Base-by-base conservation (phyloP, 1,139 yeast genomes). In the Yamadazyma conglobata region DNA sequence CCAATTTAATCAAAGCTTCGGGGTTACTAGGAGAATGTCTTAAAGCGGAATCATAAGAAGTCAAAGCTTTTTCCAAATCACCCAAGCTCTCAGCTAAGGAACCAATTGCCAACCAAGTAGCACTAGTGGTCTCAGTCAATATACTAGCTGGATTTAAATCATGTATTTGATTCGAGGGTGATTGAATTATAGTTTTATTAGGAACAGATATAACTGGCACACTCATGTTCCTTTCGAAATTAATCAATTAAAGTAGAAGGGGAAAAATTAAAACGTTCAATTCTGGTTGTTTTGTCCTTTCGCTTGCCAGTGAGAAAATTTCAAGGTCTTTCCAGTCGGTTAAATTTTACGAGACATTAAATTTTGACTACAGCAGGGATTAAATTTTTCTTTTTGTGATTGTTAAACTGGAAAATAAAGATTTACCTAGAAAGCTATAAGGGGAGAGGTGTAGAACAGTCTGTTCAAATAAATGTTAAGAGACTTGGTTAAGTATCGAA, bases 61-160 rank as follows among this genome's bases (percentile, higher is more conserved):
- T 76, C 25, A 88, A 77, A 2, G 97, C 97, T 47, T 88, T 78
- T 47, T 89, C 96, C 37, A 78, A 79, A 50, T 89, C 95, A 13
- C 93, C 95, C 43, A 91, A 66, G 34, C 87, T 70, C 55, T 91
- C 97, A 13, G 97, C 96, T 42, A 91, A 73, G 15, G 87, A 77
- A 17, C 96, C 95, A 35, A 89, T 79, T 11, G 95, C 91, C 30
- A 87, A 65, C 97, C 97, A 91, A 6, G 96, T 85, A 35, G 88
- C 93, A 3, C 89, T 84, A 19, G 91, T 86, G 32, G 89, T 80
- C 44, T 81, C 86, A 23, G 77, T 58, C 29, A 74, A 49, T 19
- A 58, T 37, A 21, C 37, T 43, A 1, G 51, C 37, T 18, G 48
- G 43, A 20, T 37, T 37, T 10, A 24, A 22, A 14, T 32, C 38